phyloP scores from a whole-genome alignment of 768 basidiomycete genomes.

The Pholiota molesta region DNA sequence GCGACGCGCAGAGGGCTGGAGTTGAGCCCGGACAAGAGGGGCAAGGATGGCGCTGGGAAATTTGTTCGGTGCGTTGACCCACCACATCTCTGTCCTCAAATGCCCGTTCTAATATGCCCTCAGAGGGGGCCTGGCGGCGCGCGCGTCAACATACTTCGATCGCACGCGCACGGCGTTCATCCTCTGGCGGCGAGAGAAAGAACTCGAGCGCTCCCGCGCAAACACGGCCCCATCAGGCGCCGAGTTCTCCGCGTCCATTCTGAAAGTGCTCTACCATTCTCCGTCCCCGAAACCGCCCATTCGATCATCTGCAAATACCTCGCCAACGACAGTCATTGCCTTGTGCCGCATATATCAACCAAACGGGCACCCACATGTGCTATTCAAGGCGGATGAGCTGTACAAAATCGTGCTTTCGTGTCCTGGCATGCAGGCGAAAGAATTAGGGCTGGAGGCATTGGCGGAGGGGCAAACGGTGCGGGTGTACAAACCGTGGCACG shows the following conservation, averaged over 20 bases:
- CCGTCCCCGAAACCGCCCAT: slow-evolving; percentile 19
- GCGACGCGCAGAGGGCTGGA: slow-evolving; percentile 51
- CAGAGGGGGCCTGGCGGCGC: slow-evolving; percentile 62
- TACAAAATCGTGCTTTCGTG: slow-evolving; percentile 43
- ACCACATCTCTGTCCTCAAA: background rate
- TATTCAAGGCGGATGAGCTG: slow-evolving; percentile 22
- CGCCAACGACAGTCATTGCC: slow-evolving; percentile 40
- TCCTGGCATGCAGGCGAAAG: slow-evolving; percentile 8
- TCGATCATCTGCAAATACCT: slow-evolving; percentile 28
- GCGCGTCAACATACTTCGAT: slow-evolving; percentile 45
- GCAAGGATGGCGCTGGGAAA: slow-evolving; percentile 43
- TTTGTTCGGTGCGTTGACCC: slow-evolving; percentile 46
- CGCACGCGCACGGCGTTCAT: slow-evolving; percentile 46
- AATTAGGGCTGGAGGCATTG: slow-evolving; percentile 34
- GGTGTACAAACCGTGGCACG: slow-evolving; percentile 57
- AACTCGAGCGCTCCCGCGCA: slow-evolving; percentile 40
- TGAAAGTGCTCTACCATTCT: slow-evolving; percentile 42
- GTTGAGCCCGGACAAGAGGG: slow-evolving; percentile 60
- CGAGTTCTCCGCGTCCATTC: slow-evolving; percentile 48
- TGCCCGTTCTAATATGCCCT: slow-evolving; percentile 1
- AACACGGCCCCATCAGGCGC: slow-evolving; percentile 32
- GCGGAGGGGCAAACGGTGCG: slow-evolving; percentile 41
- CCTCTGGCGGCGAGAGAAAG: slow-evolving; percentile 51
- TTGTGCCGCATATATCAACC: slow-evolving; percentile 40
- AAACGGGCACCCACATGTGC: slow-evolving; percentile 20